Percentiles rank a stretch among this genome's conserved stretches.
Evolutionary conservation across 306 rosid species (phyloP).

Genomic region (Malus orientalis): DNA sequence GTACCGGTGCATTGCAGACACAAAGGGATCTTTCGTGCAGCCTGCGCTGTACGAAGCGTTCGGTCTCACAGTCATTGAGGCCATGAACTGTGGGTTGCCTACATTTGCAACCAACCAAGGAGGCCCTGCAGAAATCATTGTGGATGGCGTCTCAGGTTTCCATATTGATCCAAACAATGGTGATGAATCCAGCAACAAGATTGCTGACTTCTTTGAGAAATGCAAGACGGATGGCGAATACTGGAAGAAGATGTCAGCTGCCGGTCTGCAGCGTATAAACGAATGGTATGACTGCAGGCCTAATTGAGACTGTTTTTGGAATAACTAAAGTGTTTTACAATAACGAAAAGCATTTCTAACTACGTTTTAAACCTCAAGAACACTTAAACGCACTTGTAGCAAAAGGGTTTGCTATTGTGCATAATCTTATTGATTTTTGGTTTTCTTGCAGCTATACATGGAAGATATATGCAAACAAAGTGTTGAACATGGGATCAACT

Average conservation of each 20-base stretch:
- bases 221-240: constrained; percentile 53
- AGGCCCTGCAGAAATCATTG: constrained; percentile 89
- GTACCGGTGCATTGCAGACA: constrained; percentile 71
- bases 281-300: constrained; percentile 41
- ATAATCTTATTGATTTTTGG: background rate
- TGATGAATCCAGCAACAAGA: constrained; percentile 63
- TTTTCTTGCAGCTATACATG: constrained; percentile 68
- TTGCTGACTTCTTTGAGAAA: constrained; percentile 74
- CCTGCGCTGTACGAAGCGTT: constrained; percentile 91
- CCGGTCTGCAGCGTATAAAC: constrained; percentile 64
- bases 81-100: constrained; percentile 94
- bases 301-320: background rate
- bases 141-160: constrained; percentile 76
- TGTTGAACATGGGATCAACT: constrained; percentile 76
- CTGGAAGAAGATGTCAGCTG: constrained; percentile 60
- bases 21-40: constrained; percentile 93
- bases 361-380: background rate
- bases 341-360: background rate
- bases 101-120: constrained; percentile 92
- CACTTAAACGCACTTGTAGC: no score
- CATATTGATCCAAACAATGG: constrained; percentile 72
- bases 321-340: background rate
- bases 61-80: constrained; percentile 92
- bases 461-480: constrained; percentile 88
- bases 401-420: background rate